These are phyloP conservation scores for Colletotrichum sp. DNA, from an alignment of 2,329 filamentous ascomycete species.

Conservation along the genomic window DNA sequence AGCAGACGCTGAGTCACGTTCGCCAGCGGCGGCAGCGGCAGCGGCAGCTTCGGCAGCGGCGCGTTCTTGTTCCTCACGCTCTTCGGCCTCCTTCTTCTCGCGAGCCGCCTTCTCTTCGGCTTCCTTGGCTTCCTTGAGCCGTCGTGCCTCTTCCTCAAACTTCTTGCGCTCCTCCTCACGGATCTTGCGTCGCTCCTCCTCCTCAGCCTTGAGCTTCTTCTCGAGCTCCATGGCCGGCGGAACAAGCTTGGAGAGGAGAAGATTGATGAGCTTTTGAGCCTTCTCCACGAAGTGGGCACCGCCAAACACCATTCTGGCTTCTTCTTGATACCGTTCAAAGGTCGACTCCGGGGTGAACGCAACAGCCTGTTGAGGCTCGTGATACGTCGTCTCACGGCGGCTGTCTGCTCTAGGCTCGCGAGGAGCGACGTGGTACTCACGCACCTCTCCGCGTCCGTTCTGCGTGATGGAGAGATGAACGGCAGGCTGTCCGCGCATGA, in stretches of 20 bases:
- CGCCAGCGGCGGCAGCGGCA: constrained; percentile 40
- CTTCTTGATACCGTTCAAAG: constrained; percentile 82
- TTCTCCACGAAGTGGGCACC: constrained; percentile 67
- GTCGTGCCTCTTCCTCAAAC: constrained; percentile 69
- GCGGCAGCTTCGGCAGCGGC: constrained; percentile 66
- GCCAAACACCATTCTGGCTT: constrained; percentile 86
- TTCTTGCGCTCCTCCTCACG: constrained; percentile 65
- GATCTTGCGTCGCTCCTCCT: constrained; percentile 53
- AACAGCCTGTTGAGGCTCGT: constrained; percentile 76
- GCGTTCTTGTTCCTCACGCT: constrained; percentile 65
- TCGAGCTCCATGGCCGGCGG: constrained; percentile 86
- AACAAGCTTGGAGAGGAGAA: constrained; percentile 75
- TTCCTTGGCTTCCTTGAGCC: constrained; percentile 73
- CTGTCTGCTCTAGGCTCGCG: constrained; percentile 52
- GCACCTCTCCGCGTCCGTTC: constrained; percentile 52
- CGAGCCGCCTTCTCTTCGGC: constrained; percentile 69
- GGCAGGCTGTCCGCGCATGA: constrained; percentile 52
- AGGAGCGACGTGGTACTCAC: constrained; percentile 52
- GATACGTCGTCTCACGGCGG: constrained; percentile 50
- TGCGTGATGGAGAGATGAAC: constrained; percentile 66
- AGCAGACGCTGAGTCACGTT: constrained; percentile 33
- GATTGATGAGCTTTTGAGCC: constrained; percentile 68
- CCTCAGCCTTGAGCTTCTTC: constrained; percentile 69
- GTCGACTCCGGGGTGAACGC: constrained; percentile 77
- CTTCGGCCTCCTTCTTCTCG: constrained; percentile 74